A percentile compares a stretch with the other conserved stretches of the same genome.
phyloP scores from a whole-genome alignment of 228 moss, liverwort and hornwort species.

The Sphagnum fallax region DNA sequence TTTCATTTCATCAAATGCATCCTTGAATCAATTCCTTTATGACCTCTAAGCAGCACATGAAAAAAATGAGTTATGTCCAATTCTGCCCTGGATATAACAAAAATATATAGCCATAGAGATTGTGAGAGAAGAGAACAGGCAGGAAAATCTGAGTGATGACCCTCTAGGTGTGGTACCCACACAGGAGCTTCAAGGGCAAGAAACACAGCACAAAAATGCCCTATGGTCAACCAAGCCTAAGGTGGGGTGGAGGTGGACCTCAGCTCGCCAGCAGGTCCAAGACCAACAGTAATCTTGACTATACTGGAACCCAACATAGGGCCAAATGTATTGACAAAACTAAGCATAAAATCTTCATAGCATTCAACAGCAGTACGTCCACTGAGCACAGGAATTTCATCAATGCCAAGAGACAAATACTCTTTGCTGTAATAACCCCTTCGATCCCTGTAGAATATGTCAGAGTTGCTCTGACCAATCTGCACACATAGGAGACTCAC shows the following conservation, averaged over 20 bases:
- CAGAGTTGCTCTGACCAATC: constrained; percentile 22
- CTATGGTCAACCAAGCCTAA: too few relatives aligned
- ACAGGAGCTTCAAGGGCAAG: too few relatives aligned
- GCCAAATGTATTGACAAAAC: constrained; percentile 16
- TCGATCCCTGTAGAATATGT: constrained; percentile 26
- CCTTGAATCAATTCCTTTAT: too few relatives aligned
- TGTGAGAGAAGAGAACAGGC: too few relatives aligned
- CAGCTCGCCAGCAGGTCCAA: constrained; percentile 37
- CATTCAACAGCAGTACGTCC: constrained; percentile 28
- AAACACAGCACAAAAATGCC: too few relatives aligned
- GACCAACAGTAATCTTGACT: constrained; percentile 25
- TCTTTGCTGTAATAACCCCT: constrained; percentile 20
- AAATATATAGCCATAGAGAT: too few relatives aligned
- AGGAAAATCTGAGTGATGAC: too few relatives aligned
- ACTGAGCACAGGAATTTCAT: constrained; percentile 15
- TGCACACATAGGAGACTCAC: constrained; percentile 4
- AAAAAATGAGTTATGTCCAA: too few relatives aligned
- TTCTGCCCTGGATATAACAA: too few relatives aligned
- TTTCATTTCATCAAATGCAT: too few relatives aligned
- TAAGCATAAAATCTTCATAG: constrained; percentile 32
- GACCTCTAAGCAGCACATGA: too few relatives aligned
- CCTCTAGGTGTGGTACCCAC: too few relatives aligned
- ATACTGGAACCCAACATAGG: constrained; percentile 21
- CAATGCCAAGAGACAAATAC: constrained; percentile 24
- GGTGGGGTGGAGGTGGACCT: background rate